Evolutionary conservation across 2,329 filamentous ascomycete species (phyloP).

Genomic region (Pyrenophora graminea): DNA sequence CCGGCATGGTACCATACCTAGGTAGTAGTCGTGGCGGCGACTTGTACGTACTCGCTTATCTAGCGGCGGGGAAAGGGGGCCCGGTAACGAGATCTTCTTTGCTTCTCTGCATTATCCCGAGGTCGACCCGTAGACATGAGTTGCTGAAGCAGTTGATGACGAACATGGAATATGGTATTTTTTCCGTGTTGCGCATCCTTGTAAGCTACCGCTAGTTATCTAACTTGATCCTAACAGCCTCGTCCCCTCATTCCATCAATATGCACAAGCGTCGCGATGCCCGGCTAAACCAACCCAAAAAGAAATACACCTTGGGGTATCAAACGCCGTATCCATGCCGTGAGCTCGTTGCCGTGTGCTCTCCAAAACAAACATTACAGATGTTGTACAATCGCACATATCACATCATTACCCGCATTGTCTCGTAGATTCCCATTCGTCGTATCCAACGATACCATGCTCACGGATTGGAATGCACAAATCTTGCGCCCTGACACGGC

Average conservation of each 20-base stretch:
- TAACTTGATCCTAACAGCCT: too few relatives aligned
- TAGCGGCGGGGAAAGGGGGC: background rate
- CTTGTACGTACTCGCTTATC: background rate
- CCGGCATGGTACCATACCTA: background rate
- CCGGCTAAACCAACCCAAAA: too few relatives aligned
- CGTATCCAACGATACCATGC: background rate
- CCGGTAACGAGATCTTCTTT: background rate
- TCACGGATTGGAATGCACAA: constrained; percentile 44
- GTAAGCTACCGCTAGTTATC: too few relatives aligned
- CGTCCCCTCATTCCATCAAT: too few relatives aligned
- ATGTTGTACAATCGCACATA: constrained; percentile 3
- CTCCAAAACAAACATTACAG: background rate
- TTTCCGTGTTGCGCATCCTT: too few relatives aligned
- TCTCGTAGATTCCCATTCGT: background rate
- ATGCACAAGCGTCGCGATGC: too few relatives aligned
- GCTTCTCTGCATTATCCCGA: too few relatives aligned
- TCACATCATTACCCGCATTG: constrained; percentile 20
- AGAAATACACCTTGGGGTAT: constrained; percentile 6
- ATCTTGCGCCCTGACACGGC: constrained; percentile 38
- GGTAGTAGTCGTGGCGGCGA: background rate
- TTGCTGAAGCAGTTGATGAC: too few relatives aligned
- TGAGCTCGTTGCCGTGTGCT: background rate
- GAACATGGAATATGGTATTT: too few relatives aligned
- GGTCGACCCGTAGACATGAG: too few relatives aligned
- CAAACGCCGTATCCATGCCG: constrained; percentile 5